Percentiles rank a stretch among this genome's conserved stretches.
phyloP scores from a whole-genome alignment of 345 rosid genomes.

The Brassica carinata region DNA sequence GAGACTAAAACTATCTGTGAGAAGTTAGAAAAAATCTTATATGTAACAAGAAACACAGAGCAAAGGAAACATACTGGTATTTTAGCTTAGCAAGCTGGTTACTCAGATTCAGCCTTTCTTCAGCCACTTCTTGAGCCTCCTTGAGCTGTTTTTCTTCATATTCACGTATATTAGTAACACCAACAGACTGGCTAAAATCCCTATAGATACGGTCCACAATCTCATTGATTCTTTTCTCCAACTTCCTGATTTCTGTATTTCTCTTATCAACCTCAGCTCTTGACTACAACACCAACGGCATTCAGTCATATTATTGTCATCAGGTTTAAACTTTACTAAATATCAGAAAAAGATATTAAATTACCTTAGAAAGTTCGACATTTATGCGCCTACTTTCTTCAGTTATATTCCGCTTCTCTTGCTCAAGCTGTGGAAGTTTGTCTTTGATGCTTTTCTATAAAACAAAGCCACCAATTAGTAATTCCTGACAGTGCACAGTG shows the following conservation, averaged over 20 bases:
- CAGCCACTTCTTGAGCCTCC: conserved; percentile 83
- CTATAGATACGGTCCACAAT: conserved; percentile 76
- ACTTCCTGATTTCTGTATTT: conserved; percentile 59
- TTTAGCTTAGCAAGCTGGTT: conserved; percentile 93
- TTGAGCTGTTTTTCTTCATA: conserved; percentile 96
- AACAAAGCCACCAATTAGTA: conserved; percentile 23
- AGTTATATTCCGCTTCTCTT: conserved; percentile 68
- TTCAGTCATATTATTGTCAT: conserved; percentile 23
- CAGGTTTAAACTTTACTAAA: conserved; percentile 16
- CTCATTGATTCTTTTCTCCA: conserved; percentile 90
- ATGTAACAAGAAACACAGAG: conserved; percentile 21
- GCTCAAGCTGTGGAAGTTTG: conserved; percentile 71
- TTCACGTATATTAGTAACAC: conserved; percentile 90
- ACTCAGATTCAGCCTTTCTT: conserved; percentile 86
- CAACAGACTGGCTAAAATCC: conserved; percentile 78
- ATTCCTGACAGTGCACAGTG: conserved; percentile 3
- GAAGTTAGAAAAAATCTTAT: conserved; percentile 4
- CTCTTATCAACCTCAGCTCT: conserved; percentile 64
- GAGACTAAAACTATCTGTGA: neutral
- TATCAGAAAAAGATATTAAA: conserved; percentile 21
- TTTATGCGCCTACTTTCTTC: conserved; percentile 62
- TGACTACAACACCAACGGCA: conserved; percentile 54
- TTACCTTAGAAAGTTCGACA: conserved; percentile 79
- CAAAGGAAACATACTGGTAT: conserved; percentile 78
- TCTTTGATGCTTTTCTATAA: conserved; percentile 86